Percentiles rank a stretch among this genome's conserved stretches.
Evolutionary conservation across 192 early-diverging fungal genomes (phyloP).

Genomic region (Coemansia nantahalensis): DNA sequence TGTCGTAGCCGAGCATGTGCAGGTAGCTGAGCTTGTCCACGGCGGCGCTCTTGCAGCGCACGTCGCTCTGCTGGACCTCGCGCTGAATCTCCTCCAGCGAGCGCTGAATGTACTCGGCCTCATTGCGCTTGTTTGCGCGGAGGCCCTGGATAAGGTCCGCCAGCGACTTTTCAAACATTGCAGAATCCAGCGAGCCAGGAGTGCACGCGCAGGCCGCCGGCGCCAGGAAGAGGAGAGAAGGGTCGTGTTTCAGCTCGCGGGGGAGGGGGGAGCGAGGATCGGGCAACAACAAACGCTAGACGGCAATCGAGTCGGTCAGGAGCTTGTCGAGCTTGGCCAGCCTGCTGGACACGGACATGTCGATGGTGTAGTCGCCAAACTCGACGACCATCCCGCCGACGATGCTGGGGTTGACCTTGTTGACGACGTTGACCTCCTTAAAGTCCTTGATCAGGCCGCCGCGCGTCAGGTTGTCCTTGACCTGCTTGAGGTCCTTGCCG

Average conservation of each 20-base stretch:
- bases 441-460: conserved; percentile 71
- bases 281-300: conserved; percentile 5
- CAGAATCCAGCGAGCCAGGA: too few relatives aligned
- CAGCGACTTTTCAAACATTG: conserved; percentile 51
- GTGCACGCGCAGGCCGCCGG: not conserved
- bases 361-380: conserved; percentile 97
- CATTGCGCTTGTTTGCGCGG: conserved; percentile 83
- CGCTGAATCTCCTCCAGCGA: conserved; percentile 88
- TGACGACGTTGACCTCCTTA: conserved; percentile 79
- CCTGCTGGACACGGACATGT: conserved; percentile 93
- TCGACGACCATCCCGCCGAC: conserved; percentile 96
- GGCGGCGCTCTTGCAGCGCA: conserved; percentile 81
- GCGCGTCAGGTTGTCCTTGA: conserved; percentile 79
- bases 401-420: conserved; percentile 81
- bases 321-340: conserved; percentile 95
- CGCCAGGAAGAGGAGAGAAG: too few relatives aligned
- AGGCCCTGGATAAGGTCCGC: conserved; percentile 95
- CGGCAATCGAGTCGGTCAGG: conserved; percentile 61
- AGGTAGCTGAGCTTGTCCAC: conserved; percentile 87
- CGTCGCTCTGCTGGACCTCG: conserved; percentile 83
- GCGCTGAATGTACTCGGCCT: conserved; percentile 80
- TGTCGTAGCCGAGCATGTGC: conserved; percentile 97
- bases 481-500: conserved; percentile 62
- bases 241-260: too few relatives aligned
- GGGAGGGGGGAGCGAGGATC: not conserved